Evolutionary conservation across 805 yeast genomes (phyloP).

Genomic region (Ogataea pilisensis): DNA sequence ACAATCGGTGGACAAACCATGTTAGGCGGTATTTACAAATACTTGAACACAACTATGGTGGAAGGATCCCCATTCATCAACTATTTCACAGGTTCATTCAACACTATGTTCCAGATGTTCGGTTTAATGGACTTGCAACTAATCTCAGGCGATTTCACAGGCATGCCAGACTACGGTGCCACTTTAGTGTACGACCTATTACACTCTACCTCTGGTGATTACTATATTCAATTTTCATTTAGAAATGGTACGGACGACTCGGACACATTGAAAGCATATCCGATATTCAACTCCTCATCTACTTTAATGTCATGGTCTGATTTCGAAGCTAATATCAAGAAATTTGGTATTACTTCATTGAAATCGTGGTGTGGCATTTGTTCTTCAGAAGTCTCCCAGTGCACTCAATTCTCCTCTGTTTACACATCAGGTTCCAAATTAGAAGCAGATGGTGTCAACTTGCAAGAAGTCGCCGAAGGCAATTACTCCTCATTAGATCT

Average conservation of each 20-base stretch:
- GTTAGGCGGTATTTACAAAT: constrained; percentile 31
- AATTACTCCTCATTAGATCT: constrained; percentile 23
- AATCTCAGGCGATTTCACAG: constrained; percentile 37
- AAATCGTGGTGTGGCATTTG: constrained; percentile 40
- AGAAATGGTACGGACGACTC: constrained; percentile 41
- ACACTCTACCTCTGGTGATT: constrained; percentile 23
- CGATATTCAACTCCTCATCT: constrained; percentile 34
- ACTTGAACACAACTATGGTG: constrained; percentile 34
- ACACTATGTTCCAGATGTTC: constrained; percentile 39
- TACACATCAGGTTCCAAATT: constrained; percentile 31
- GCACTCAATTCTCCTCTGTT: constrained; percentile 30
- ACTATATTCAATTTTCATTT: constrained; percentile 41
- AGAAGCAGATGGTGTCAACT: constrained; percentile 27
- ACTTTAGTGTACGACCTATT: constrained; percentile 42
- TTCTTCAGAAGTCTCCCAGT: constrained; percentile 29
- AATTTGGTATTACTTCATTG: constrained; percentile 26
- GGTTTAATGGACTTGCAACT: constrained; percentile 33
- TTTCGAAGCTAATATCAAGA: constrained; percentile 28
- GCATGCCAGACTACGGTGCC: constrained; percentile 45
- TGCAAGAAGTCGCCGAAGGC: constrained; percentile 27
- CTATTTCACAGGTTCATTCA: constrained; percentile 43
- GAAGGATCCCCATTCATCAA: constrained; percentile 36
- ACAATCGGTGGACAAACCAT: constrained; percentile 42
- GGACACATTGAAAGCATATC: constrained; percentile 31
- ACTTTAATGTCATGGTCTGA: constrained; percentile 34